Evolutionary conservation across 495 filamentous ascomycete genomes (phyloP).

Genomic region (Recurvomyces mirabilis): DNA sequence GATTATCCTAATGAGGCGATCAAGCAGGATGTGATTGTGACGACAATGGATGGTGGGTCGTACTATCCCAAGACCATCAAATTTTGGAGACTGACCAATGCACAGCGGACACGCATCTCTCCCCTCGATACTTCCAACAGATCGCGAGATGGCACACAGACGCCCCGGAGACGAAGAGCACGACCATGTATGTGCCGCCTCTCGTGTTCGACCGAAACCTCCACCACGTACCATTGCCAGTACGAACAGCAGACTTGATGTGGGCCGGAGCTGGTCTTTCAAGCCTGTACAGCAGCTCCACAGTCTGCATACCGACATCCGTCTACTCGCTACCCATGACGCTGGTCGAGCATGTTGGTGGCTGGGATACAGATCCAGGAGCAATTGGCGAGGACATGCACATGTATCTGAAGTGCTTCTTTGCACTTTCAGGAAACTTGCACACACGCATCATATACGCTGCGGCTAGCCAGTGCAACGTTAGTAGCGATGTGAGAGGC

Average conservation of each 20-base stretch:
- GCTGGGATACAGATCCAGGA: slow-evolving; percentile 55
- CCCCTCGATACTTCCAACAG: slow-evolving; percentile 50
- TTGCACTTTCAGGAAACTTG: slow-evolving; percentile 52
- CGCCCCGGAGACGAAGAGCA: slow-evolving; percentile 42
- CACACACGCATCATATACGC: slow-evolving; percentile 40
- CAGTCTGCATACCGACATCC: slow-evolving; percentile 54
- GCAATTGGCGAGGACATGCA: slow-evolving; percentile 64
- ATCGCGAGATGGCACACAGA: slow-evolving; percentile 48
- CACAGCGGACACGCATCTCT: slow-evolving; percentile 57
- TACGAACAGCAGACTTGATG: slow-evolving; percentile 55
- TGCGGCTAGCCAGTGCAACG: slow-evolving; percentile 58
- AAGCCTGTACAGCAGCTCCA: slow-evolving; percentile 47
- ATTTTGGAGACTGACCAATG: background rate
- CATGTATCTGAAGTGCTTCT: slow-evolving; percentile 68
- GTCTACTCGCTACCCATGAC: slow-evolving; percentile 56
- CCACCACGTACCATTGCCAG: slow-evolving; percentile 51
- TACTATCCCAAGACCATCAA: background rate
- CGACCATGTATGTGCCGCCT: slow-evolving; percentile 54
- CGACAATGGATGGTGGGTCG: slow-evolving; percentile 55
- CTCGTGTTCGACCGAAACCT: slow-evolving; percentile 64
- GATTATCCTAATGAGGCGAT: slow-evolving; percentile 38
- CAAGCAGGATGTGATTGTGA: slow-evolving; percentile 51
- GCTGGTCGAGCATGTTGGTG: slow-evolving; percentile 50
- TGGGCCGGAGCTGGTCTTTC: slow-evolving; percentile 58
- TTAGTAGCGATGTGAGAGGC: slow-evolving; percentile 42